These are phyloP conservation scores for Penicillium samsonianum DNA, from an alignment of 495 filamentous ascomycete genomes.

Conservation along the genomic window DNA sequence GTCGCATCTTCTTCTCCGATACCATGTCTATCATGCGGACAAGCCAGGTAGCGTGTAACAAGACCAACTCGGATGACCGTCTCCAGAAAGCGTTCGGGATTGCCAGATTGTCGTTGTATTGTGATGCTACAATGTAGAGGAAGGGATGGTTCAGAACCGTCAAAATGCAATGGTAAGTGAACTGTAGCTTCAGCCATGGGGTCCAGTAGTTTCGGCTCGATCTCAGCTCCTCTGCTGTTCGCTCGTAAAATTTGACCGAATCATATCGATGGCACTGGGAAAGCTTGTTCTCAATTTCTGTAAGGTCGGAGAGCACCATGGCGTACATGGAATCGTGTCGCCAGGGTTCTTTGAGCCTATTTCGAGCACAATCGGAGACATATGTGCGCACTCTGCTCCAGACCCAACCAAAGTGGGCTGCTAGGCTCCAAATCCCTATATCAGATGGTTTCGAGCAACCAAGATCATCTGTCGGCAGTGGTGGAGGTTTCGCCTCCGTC, in stretches of 20 bases:
- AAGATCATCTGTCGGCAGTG: conserved; percentile 38
- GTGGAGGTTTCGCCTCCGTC: conserved; percentile 29
- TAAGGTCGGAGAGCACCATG: conserved; percentile 45
- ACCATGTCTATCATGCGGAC: conserved; percentile 54
- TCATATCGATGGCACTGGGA: conserved; percentile 50
- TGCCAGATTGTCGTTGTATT: conserved; percentile 47
- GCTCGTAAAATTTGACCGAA: conserved; percentile 49
- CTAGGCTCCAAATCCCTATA: conserved; percentile 46
- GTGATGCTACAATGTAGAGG: conserved; percentile 49
- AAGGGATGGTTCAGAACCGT: conserved; percentile 51
- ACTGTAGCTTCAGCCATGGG: conserved; percentile 49
- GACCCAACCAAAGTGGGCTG: conserved; percentile 47
- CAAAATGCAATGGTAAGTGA: conserved; percentile 48
- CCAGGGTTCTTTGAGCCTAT: conserved; percentile 48
- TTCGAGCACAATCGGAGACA: conserved; percentile 43
- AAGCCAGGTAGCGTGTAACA: conserved; percentile 50
- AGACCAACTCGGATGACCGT: conserved; percentile 45
- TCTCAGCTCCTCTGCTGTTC: conserved; percentile 38
- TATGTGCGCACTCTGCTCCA: conserved; percentile 47
- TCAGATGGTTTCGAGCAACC: conserved; percentile 35
- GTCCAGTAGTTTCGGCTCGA: conserved; percentile 43
- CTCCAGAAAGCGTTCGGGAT: conserved; percentile 52
- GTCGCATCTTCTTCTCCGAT: conserved; percentile 43
- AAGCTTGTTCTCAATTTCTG: conserved; percentile 47
- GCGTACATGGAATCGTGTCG: conserved; percentile 49